phyloP scores from a whole-genome alignment of 1,139 yeast genomes.

The Debaryomyces nepalensis region DNA sequence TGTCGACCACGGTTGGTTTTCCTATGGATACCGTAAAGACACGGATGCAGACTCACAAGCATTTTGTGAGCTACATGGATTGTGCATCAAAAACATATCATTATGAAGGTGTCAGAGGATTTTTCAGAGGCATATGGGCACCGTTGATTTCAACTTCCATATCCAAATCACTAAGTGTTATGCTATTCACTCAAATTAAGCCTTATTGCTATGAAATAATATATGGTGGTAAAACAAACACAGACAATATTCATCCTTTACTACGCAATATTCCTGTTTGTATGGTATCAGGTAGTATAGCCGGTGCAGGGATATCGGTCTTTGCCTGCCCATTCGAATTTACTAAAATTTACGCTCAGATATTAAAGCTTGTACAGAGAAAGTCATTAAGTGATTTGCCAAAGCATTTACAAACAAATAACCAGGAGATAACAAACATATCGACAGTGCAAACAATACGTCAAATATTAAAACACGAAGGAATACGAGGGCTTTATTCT shows the following conservation, averaged over 20 bases:
- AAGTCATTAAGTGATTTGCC: conserved; percentile 24
- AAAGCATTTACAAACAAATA: conserved; percentile 18
- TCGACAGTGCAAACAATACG: conserved; percentile 46
- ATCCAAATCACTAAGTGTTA: conserved; percentile 68
- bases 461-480: conserved; percentile 60
- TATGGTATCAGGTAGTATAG: conserved; percentile 63
- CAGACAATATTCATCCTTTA: conserved; percentile 37
- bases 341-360: conserved; percentile 80
- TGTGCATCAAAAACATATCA: conserved; percentile 62
- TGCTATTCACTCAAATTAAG: conserved; percentile 62
- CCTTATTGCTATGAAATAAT: conserved; percentile 47
- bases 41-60: conserved; percentile 76
- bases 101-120: conserved; percentile 70
- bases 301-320: conserved; percentile 68
- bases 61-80: conserved; percentile 58
- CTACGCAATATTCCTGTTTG: conserved; percentile 67
- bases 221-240: conserved; percentile 22
- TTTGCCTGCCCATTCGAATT: conserved; percentile 88
- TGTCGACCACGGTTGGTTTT: conserved; percentile 75
- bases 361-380: conserved; percentile 52
- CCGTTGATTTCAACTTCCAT: conserved; percentile 70
- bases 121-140: conserved; percentile 77
- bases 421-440: conserved; percentile 18
- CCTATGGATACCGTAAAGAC: conserved; percentile 88
- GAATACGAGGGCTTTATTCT: conserved; percentile 67